These are phyloP conservation scores for Chalciporus pseudorubinellus DNA, from an alignment of 768 basidiomycete genomes.

Conservation along the genomic window DNA sequence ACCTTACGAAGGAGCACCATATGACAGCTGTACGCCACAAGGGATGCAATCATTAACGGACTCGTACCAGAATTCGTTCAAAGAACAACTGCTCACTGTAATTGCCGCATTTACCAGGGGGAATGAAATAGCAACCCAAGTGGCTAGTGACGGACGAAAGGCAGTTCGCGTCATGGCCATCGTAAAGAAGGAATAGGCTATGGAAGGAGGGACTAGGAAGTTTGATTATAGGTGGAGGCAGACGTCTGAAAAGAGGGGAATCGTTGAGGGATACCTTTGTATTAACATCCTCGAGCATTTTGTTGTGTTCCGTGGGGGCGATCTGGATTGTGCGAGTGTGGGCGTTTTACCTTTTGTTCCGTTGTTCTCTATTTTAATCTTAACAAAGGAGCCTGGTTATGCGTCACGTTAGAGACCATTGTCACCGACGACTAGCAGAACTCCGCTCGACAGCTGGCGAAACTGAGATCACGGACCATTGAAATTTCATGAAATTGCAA, in stretches of 20 bases:
- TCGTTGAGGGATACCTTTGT: not conserved
- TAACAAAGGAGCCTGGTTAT: not conserved
- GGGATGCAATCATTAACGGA: slow-evolving; percentile 9
- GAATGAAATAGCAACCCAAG: slow-evolving; percentile 10
- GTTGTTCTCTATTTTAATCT: not conserved
- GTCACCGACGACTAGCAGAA: not conserved
- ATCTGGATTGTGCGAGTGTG: not conserved
- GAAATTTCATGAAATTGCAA: slow-evolving; percentile 26
- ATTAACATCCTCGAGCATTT: not conserved
- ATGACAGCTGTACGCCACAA: slow-evolving; percentile 2
- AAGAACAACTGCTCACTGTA: slow-evolving; percentile 10
- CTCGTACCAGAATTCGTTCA: slow-evolving; percentile 17
- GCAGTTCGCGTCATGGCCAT: not conserved
- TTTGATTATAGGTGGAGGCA: not conserved
- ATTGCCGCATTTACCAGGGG: slow-evolving; percentile 5
- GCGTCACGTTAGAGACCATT: not conserved
- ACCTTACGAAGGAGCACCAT: slow-evolving; percentile 14
- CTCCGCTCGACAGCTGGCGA: not conserved
- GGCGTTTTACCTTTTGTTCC: not conserved
- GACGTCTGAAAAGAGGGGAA: not conserved
- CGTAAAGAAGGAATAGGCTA: slow-evolving; percentile 7
- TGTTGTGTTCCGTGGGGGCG: not conserved
- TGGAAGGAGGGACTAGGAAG: not conserved
- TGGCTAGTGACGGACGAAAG: not conserved
- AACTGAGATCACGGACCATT: slow-evolving; percentile 1